Conservation (phyloP, 306 rosid species). For the Bauhinia variegata region DNA sequence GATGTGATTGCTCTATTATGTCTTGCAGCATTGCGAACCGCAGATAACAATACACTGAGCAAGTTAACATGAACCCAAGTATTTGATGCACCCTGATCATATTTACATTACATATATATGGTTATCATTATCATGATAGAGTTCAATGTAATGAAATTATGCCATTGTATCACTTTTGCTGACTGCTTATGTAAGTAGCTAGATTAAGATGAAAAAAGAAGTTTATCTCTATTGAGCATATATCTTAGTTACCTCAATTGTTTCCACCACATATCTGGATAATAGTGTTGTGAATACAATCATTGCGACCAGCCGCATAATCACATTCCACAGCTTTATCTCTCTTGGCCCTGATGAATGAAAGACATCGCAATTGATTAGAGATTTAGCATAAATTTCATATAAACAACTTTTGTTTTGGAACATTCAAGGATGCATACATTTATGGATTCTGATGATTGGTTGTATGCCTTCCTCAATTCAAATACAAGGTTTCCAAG, state of each 20-base stretch:
- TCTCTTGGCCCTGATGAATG: conserved; percentile 48
- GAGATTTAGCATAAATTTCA: not conserved
- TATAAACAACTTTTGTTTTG: not conserved
- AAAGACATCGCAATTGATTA: conserved; percentile 7
- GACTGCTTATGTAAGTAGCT: no score
- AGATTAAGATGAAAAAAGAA: no score
- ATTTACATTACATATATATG: no score
- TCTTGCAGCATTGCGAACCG: conserved; percentile 98
- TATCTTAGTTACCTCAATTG: conserved; percentile 72
- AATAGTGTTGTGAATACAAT: conserved; percentile 74
- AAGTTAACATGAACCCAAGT: conserved; percentile 88
- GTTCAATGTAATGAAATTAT: no score
- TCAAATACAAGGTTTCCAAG: conserved; percentile 74
- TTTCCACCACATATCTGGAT: conserved; percentile 82
- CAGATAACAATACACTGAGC: conserved; percentile 85
- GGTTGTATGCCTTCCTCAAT: conserved; percentile 68
- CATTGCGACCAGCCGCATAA: conserved; percentile 82
- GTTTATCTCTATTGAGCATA: no score
- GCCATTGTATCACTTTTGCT: no score
- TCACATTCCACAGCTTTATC: conserved; percentile 79
- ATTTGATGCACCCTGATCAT: conserved; percentile 80
- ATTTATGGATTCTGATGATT: conserved; percentile 68
- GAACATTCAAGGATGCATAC: conserved; percentile 41
- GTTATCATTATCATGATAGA: not conserved
- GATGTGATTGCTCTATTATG: conserved; percentile 90